Conservation (phyloP, 202 grass and related monocot species). For the Carex arenaria region DNA sequence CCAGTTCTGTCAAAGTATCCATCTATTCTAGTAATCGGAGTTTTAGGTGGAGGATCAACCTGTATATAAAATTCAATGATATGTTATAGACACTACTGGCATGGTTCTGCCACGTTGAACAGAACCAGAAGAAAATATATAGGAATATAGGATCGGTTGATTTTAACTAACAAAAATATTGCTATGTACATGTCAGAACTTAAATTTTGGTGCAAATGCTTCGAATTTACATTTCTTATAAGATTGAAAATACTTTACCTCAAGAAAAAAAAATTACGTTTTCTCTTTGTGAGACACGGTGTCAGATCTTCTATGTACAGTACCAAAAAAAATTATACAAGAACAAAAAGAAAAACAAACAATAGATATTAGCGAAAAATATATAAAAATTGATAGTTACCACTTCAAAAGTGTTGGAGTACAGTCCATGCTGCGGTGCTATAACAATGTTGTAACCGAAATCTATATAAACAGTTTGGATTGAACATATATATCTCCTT, state of each 20-base stretch:
- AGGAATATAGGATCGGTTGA: neutral
- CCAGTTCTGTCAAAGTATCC: constrained; percentile 8
- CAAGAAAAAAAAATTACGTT: no score
- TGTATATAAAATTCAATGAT: neutral
- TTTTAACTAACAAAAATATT: neutral
- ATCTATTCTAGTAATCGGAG: constrained; percentile 22
- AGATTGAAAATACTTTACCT: no score
- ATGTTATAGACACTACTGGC: neutral
- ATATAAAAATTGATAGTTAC: constrained; percentile 10
- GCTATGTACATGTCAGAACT: no score
- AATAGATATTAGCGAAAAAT: neutral
- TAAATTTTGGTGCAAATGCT: neutral
- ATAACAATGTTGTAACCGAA: neutral
- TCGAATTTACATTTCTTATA: no score
- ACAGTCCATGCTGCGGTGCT: neutral
- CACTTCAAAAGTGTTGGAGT: constrained; percentile 20
- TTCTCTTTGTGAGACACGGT: no score
- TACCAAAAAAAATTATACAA: no score
- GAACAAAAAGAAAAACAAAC: neutral
- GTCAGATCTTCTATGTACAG: no score
- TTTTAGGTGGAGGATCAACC: constrained; percentile 12
- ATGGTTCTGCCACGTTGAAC: neutral
- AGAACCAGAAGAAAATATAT: neutral
- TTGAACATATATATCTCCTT: constrained; percentile 2
- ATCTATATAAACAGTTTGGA: constrained; percentile 19